phyloP scores from a whole-genome alignment of 202 grass and related monocot genomes.

The Elaeis oleifera region DNA sequence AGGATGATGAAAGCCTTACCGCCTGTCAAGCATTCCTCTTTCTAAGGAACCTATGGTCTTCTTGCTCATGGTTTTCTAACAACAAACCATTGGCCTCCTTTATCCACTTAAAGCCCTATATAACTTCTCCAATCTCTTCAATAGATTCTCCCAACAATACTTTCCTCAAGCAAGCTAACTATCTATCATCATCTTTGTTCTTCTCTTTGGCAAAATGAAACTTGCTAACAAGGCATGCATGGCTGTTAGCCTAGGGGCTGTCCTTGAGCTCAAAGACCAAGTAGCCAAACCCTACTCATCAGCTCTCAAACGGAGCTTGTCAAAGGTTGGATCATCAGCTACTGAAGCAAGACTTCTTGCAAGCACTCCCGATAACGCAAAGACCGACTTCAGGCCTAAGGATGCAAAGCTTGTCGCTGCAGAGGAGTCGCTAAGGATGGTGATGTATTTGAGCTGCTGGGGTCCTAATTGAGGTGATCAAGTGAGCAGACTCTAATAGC shows the following conservation, averaged over 20 bases:
- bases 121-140: too few relatives aligned
- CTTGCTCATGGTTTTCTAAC: not conserved
- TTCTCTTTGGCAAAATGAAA: constrained; percentile 28
- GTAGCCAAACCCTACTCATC: constrained; percentile 35
- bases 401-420: not conserved
- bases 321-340: not conserved
- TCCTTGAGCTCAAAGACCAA: constrained; percentile 54
- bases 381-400: not conserved
- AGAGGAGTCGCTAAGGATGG: too few relatives aligned
- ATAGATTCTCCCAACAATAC: too few relatives aligned
- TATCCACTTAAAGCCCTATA: too few relatives aligned
- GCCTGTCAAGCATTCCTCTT: constrained; percentile 28
- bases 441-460: too few relatives aligned
- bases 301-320: not conserved
- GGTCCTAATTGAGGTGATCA: too few relatives aligned
- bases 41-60: constrained; percentile 33
- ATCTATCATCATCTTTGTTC: not conserved
- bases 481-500: too few relatives aligned
- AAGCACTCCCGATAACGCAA: not conserved
- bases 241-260: constrained; percentile 45
- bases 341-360: not conserved
- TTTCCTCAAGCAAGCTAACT: too few relatives aligned
- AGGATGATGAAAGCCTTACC: constrained; percentile 21
- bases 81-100: constrained; percentile 27
- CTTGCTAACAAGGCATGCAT: constrained; percentile 52